Conservation (phyloP, 305 asterid species). For the Fraxinus sp. region DNA sequence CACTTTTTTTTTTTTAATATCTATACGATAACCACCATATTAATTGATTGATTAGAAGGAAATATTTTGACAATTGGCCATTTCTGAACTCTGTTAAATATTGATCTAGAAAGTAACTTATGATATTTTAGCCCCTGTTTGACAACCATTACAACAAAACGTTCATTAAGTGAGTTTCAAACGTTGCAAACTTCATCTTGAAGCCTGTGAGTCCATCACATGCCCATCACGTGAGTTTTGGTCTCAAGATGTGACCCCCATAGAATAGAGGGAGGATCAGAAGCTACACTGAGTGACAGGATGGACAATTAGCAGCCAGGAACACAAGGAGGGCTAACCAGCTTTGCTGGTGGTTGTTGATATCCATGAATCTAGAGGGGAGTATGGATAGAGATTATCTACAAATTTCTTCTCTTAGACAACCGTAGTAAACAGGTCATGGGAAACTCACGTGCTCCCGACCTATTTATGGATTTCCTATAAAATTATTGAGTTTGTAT, state of each 20-base stretch:
- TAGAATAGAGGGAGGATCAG: neutral
- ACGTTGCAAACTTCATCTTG: neutral
- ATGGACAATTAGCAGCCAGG: neutral
- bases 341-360: neutral
- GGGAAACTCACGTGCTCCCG: neutral
- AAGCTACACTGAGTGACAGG: neutral
- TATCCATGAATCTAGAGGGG: neutral
- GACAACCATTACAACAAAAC: too few species aligned
- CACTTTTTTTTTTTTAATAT: neutral
- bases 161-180: neutral
- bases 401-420: neutral
- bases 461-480: neutral
- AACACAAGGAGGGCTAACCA: neutral
- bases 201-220: neutral
- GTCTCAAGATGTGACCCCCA: neutral
- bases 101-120: neutral
- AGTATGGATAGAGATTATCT: neutral
- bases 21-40: neutral
- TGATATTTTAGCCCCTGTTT: neutral
- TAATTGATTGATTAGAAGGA: neutral
- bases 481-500: neutral
- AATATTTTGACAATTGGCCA: neutral
- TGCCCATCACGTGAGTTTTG: neutral
- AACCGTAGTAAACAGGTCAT: neutral
- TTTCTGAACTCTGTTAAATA: neutral